Percentiles rank a stretch among this genome's conserved stretches.
Conservation (phyloP, 768 basidiomycete species). For the Lentinula sp. region DNA sequence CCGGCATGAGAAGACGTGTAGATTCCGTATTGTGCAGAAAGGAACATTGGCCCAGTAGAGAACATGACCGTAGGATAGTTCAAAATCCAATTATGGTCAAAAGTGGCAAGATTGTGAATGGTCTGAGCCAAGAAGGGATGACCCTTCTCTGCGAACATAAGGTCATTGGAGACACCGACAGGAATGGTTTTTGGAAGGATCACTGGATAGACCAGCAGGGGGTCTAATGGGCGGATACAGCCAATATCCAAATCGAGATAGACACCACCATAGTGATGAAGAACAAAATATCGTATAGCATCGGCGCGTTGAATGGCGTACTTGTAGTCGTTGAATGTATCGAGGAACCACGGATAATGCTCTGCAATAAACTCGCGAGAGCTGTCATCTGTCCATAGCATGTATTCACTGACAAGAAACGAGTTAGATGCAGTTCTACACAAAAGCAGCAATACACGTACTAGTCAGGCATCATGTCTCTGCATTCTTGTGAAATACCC, state of each 20-base stretch:
- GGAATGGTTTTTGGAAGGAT: slow-evolving; percentile 95
- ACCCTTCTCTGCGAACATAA: slow-evolving; percentile 83
- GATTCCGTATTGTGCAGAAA: slow-evolving; percentile 89
- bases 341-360: slow-evolving; percentile 88
- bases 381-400: slow-evolving; percentile 91
- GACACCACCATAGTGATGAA: slow-evolving; percentile 91
- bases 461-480: slow-evolving; percentile 95
- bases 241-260: slow-evolving; percentile 98
- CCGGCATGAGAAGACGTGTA: slow-evolving; percentile 67
- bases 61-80: slow-evolving; percentile 99
- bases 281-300: slow-evolving; percentile 95
- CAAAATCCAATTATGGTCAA: slow-evolving; percentile 90
- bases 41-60: slow-evolving; percentile 98
- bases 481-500: slow-evolving; percentile 74
- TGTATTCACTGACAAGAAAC: slow-evolving; percentile 68
- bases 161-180: slow-evolving; percentile 95
- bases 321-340: slow-evolving; percentile 87
- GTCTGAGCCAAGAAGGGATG: slow-evolving; percentile 91
- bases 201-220: slow-evolving; percentile 78
- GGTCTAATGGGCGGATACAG: slow-evolving; percentile 80
- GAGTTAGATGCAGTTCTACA: slow-evolving; percentile 9
- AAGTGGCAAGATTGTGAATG: slow-evolving; percentile 85
- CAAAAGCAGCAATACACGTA: slow-evolving; percentile 35
- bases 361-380: slow-evolving; percentile 87
- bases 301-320: slow-evolving; percentile 95